Percentiles rank a stretch among this genome's conserved stretches.
phyloP scores from a whole-genome alignment of 1,139 yeast genomes.

The Ogataea hybrid region DNA sequence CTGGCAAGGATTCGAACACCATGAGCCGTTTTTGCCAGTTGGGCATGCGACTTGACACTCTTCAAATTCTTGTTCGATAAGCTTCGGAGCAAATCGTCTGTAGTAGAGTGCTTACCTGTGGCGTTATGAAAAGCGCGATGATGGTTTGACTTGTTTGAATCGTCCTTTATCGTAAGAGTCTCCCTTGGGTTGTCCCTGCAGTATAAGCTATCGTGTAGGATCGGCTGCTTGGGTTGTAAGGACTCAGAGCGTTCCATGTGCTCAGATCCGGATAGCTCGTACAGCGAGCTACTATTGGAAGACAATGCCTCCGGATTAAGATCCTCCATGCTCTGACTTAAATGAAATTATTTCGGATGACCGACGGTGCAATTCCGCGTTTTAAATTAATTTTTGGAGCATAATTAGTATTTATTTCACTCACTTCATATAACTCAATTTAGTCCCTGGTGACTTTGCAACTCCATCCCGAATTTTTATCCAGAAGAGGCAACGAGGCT shows the following conservation, averaged over 20 bases:
- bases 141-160: conserved; percentile 11
- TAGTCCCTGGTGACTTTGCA: conserved; percentile 47
- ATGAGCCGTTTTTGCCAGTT: conserved; percentile 80
- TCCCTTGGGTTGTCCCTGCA: conserved; percentile 24
- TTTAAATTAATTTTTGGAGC: not conserved
- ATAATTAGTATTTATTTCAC: conserved; percentile 1
- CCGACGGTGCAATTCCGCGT: not conserved
- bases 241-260: conserved; percentile 18
- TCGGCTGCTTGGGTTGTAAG: conserved; percentile 24
- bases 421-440: conserved; percentile 2
- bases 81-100: conserved; percentile 17
- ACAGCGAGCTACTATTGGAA: not conserved
- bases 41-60: conserved; percentile 62
- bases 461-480: conserved; percentile 64
- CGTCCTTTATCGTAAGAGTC: conserved; percentile 17
- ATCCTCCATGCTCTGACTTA: conserved; percentile 2
- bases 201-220: conserved; percentile 26
- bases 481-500: conserved; percentile 88
- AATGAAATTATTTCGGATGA: not conserved
- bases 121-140: conserved; percentile 4
- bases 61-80: conserved; percentile 29
- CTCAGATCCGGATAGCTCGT: not conserved
- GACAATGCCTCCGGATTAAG: not conserved
- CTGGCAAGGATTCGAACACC: conserved; percentile 80
- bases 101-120: conserved; percentile 1